phyloP scores from a whole-genome alignment of 148 eudicot species.

The Hydrangea macrophylla region DNA sequence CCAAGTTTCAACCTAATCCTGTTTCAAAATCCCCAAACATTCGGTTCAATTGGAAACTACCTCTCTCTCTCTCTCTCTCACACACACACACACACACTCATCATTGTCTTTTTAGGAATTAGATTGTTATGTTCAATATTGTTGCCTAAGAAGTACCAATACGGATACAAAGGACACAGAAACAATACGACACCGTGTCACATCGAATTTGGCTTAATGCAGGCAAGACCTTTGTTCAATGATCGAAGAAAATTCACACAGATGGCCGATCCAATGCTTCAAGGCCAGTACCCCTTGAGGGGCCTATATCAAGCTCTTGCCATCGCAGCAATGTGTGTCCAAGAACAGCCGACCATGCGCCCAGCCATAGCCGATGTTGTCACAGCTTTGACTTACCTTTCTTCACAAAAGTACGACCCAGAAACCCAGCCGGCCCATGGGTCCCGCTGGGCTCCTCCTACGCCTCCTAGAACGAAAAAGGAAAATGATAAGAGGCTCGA shows the following conservation, averaged over 20 bases:
- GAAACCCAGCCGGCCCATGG: slow-evolving; percentile 21
- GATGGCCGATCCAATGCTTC: slow-evolving; percentile 48
- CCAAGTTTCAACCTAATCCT: too few species aligned
- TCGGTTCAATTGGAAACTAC: neutral
- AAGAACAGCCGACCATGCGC: slow-evolving; percentile 54
- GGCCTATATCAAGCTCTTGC: slow-evolving; percentile 55
- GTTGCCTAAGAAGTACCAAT: too few species aligned
- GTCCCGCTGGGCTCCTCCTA: slow-evolving; percentile 23
- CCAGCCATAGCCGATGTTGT: slow-evolving; percentile 55
- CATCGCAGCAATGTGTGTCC: slow-evolving; percentile 58
- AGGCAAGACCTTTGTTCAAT: slow-evolving; percentile 53
- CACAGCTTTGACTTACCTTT: slow-evolving; percentile 45
- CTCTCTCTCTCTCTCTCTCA: neutral
- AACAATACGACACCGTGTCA: too few species aligned
- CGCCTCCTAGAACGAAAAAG: slow-evolving; percentile 35
- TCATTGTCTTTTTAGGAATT: too few species aligned
- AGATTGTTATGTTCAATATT: too few species aligned
- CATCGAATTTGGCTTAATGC: slow-evolving; percentile 10
- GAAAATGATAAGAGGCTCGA: slow-evolving; percentile 22
- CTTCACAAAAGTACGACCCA: slow-evolving; percentile 41
- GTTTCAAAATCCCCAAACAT: too few species aligned
- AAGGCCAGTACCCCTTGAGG: slow-evolving; percentile 47
- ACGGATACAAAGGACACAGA: too few species aligned
- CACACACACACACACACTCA: too few species aligned
- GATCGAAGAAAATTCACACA: slow-evolving; percentile 41